phyloP scores from a whole-genome alignment of 2,329 filamentous ascomycete species.

The Colletotrichum abscissum region DNA sequence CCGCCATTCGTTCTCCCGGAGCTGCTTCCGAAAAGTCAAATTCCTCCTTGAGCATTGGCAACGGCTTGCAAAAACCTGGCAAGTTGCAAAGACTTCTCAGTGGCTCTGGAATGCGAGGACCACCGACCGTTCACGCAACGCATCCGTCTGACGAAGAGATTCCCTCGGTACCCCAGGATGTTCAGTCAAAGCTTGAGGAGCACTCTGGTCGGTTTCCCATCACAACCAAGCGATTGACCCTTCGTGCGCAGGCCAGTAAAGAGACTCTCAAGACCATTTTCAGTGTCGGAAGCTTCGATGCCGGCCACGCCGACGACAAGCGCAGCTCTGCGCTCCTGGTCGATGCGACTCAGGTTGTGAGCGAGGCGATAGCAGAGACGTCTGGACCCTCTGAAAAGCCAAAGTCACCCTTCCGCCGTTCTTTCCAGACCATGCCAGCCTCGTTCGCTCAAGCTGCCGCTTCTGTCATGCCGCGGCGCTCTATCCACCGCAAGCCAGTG shows the following conservation, averaged over 20 bases:
- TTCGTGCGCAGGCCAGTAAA: conserved; percentile 55
- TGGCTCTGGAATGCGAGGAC: conserved; percentile 42
- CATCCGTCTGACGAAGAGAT: conserved; percentile 46
- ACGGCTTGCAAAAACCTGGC: conserved; percentile 37
- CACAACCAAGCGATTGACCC: conserved; percentile 48
- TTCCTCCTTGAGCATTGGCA: conserved; percentile 49
- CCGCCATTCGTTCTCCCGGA: conserved; percentile 42
- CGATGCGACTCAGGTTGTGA: conserved; percentile 1
- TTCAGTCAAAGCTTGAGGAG: conserved; percentile 49
- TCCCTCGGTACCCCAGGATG: conserved; percentile 49
- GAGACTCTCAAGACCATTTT: conserved; percentile 62
- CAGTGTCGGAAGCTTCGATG: conserved; percentile 59
- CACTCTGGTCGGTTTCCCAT: conserved; percentile 47
- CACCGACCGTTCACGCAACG: conserved; percentile 46
- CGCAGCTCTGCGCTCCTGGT: background rate
- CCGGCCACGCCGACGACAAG: background rate
- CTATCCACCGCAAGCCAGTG: conserved; percentile 32
- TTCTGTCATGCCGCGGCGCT: conserved; percentile 31
- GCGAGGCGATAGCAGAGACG: background rate
- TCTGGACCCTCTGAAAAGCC: background rate
- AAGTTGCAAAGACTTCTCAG: conserved; percentile 55
- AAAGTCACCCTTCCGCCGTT: conserved; percentile 25
- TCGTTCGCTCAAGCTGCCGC: conserved; percentile 35
- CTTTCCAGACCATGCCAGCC: conserved; percentile 30
- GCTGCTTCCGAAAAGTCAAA: conserved; percentile 43